Conservation (phyloP, 345 rosid species). For the Lumnitzera racemosa region DNA sequence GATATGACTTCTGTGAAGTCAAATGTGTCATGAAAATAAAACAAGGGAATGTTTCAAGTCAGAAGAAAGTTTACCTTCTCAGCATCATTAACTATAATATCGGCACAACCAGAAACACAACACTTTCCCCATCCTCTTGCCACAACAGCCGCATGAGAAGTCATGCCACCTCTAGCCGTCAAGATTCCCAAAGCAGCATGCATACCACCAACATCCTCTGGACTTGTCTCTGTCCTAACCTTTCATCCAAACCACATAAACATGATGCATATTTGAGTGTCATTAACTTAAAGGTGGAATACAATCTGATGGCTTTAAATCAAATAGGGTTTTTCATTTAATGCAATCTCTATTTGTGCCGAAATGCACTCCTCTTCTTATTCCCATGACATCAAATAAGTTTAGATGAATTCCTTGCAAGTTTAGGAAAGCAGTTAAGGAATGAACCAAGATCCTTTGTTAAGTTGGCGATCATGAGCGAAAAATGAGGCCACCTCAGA, state of each 20-base stretch:
- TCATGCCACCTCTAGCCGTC: constrained; percentile 98
- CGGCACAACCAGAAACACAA: constrained; percentile 87
- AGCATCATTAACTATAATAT: constrained; percentile 62
- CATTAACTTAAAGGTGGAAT: too few relatives aligned
- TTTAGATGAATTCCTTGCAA: too few relatives aligned
- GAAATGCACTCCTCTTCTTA: too few relatives aligned
- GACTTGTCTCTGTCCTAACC: constrained; percentile 95
- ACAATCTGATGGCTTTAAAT: neutral
- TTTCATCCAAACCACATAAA: constrained; percentile 3
- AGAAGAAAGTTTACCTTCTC: constrained; percentile 43
- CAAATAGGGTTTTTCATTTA: neutral
- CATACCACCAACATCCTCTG: constrained; percentile 99
- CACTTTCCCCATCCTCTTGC: constrained; percentile 99
- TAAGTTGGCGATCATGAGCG: too few relatives aligned
- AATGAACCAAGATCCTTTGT: too few relatives aligned
- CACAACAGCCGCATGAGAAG: constrained; percentile 97
- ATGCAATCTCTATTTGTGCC: too few relatives aligned
- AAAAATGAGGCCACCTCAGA: too few relatives aligned
- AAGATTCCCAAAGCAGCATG: constrained; percentile 88
- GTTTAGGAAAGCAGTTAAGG: too few relatives aligned
- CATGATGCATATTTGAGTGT: neutral
- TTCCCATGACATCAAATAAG: too few relatives aligned
- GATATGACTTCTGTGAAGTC: neutral
- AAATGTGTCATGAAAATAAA: too few relatives aligned
- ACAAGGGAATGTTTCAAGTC: neutral